Evolutionary conservation across 192 early-diverging fungal genomes (phyloP).

Genomic region (Backusella westeae): DNA sequence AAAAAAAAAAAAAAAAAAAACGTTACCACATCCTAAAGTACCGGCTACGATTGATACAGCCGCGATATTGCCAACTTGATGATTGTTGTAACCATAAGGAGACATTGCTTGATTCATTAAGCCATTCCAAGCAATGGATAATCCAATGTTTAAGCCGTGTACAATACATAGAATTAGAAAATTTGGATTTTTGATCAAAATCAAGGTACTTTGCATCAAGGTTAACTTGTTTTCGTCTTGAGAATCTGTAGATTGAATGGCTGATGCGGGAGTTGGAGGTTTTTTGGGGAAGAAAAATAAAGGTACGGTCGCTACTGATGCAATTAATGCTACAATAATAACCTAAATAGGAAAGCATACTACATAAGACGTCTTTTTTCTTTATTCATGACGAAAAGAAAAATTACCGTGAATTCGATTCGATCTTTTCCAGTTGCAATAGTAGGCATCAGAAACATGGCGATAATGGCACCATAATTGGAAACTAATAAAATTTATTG

Average conservation of each 20-base stretch:
- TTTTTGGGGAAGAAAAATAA: constrained; percentile 27
- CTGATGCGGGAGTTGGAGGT: constrained; percentile 23
- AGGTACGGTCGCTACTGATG: constrained; percentile 16
- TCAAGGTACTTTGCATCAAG: constrained; percentile 17
- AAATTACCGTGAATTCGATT: constrained; percentile 23
- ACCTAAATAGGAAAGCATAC: background rate
- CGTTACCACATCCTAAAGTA: constrained; percentile 35
- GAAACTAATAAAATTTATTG: constrained; percentile 15
- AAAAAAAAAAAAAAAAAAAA: background rate
- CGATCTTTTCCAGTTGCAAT: constrained; percentile 20
- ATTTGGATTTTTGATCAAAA: constrained; percentile 30
- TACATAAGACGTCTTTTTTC: background rate
- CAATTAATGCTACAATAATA: constrained; percentile 16
- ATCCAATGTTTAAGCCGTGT: constrained; percentile 33
- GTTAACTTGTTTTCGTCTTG: background rate
- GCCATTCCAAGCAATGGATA: constrained; percentile 29
- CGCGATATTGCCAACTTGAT: constrained; percentile 31
- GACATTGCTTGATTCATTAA: constrained; percentile 34
- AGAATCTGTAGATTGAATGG: background rate
- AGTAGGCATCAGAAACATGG: constrained; percentile 27
- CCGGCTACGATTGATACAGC: constrained; percentile 30
- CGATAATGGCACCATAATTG: constrained; percentile 35
- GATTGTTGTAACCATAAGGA: constrained; percentile 36
- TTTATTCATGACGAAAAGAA: background rate
- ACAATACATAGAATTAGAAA: constrained; percentile 31